These are phyloP conservation scores for Iris pallida DNA, from an alignment of 116 monocot species.

Conservation along the genomic window DNA sequence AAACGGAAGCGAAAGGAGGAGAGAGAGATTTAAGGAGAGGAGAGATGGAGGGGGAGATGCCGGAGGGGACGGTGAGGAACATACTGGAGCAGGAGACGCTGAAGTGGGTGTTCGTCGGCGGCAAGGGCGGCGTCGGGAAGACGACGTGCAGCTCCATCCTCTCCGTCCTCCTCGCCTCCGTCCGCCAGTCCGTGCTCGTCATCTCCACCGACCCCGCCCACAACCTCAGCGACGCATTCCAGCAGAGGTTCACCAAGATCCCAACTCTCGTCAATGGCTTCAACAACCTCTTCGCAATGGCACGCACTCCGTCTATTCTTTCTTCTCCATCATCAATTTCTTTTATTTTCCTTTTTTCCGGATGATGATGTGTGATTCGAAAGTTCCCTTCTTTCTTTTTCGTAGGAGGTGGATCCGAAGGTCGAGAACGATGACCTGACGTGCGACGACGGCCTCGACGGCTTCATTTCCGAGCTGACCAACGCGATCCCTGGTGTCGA, in stretches of 20 bases:
- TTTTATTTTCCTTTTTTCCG: too few species aligned
- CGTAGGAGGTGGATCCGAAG: slow-evolving; percentile 72
- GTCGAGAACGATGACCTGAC: slow-evolving; percentile 83
- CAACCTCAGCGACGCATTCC: slow-evolving; percentile 98
- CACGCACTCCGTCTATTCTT: neutral
- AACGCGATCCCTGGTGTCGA: slow-evolving; percentile 97
- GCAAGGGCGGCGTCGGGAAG: slow-evolving; percentile 97
- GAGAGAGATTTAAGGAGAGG: neutral
- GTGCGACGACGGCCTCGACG: slow-evolving; percentile 65
- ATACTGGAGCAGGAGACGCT: slow-evolving; percentile 77
- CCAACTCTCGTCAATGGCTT: slow-evolving; percentile 95
- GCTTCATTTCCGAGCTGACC: slow-evolving; percentile 78
- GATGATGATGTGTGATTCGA: too few species aligned
- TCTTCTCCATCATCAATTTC: neutral
- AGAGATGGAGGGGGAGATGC: slow-evolving; percentile 4
- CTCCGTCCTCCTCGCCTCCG: slow-evolving; percentile 64
- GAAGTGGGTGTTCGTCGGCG: slow-evolving; percentile 99
- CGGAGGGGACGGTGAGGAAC: slow-evolving; percentile 74
- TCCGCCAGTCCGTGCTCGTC: slow-evolving; percentile 80
- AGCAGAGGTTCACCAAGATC: slow-evolving; percentile 96
- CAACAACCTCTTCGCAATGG: slow-evolving; percentile 94
- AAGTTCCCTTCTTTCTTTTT: too few species aligned
- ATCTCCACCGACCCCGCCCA: slow-evolving; percentile 99
- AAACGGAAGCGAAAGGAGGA: too few species aligned
- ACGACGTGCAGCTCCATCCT: slow-evolving; percentile 94